These are phyloP conservation scores for Phytophthora syringae DNA, from an alignment of 352 stramenopile genomes.

Conservation along the genomic window DNA sequence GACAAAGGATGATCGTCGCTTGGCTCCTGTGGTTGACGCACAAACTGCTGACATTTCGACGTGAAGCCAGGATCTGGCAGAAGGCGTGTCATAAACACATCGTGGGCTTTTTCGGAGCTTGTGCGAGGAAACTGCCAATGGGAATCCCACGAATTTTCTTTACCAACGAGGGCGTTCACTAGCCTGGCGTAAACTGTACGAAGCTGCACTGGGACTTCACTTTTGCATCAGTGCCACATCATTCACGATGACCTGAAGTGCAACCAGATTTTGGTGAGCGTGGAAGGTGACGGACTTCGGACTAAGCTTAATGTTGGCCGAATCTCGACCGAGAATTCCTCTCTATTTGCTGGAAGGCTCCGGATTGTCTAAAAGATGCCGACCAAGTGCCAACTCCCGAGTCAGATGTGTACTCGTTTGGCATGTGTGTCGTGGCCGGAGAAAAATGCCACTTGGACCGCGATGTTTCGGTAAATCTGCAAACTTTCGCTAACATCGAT, in stretches of 20 bases:
- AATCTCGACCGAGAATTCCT: constrained; percentile 8
- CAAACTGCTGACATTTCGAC: constrained; percentile 28
- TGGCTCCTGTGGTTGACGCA: too few relatives aligned
- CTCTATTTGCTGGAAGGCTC: constrained; percentile 23
- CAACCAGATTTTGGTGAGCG: constrained; percentile 35
- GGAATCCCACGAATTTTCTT: constrained; percentile 23
- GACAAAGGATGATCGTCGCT: too few relatives aligned
- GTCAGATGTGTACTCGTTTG: constrained; percentile 29
- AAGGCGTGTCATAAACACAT: constrained; percentile 23
- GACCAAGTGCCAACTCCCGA: constrained; percentile 1
- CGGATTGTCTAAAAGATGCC: constrained; percentile 11
- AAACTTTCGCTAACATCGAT: too few relatives aligned
- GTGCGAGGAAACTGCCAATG: constrained; percentile 22
- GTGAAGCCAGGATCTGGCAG: constrained; percentile 26
- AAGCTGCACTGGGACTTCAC: constrained; percentile 28
- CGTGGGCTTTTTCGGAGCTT: constrained; percentile 32
- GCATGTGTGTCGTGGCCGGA: constrained; percentile 21
- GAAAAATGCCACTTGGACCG: too few relatives aligned
- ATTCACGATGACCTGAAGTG: constrained; percentile 35
- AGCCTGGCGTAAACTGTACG: constrained; percentile 33
- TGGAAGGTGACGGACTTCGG: constrained; percentile 38
- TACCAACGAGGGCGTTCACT: constrained; percentile 8
- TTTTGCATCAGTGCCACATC: constrained; percentile 31
- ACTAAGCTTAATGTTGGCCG: constrained; percentile 26
- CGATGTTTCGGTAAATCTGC: too few relatives aligned